Evolutionary conservation across 2,329 filamentous ascomycete genomes (phyloP).

Genomic region (Exophiala calicioides): DNA sequence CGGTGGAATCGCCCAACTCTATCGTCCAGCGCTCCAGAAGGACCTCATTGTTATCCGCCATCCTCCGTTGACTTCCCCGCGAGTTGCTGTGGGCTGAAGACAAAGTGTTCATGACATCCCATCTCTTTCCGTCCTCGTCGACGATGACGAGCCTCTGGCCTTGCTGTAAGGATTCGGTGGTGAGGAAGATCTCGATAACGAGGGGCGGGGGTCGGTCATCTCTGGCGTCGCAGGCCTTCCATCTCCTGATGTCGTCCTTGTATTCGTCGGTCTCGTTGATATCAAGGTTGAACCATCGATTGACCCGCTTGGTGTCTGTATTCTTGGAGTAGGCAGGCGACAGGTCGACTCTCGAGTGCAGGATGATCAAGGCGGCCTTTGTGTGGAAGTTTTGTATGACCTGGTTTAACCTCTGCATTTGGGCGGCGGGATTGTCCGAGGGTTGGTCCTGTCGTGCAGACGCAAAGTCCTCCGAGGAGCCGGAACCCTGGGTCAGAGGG

Average conservation of each 20-base stretch:
- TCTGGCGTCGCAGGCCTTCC: constrained; percentile 77
- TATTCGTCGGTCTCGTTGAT: constrained; percentile 91
- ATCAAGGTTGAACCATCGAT: constrained; percentile 94
- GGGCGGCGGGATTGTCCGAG: constrained; percentile 57
- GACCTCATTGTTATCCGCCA: constrained; percentile 63
- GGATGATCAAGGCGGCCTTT: constrained; percentile 80
- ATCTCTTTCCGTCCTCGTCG: constrained; percentile 86
- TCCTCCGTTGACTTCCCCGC: constrained; percentile 35
- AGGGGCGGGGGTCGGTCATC: constrained; percentile 78
- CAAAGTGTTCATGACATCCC: constrained; percentile 85
- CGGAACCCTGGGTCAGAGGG: constrained; percentile 55
- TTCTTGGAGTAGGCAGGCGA: constrained; percentile 58
- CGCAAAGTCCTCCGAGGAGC: constrained; percentile 52
- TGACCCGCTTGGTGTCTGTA: constrained; percentile 65
- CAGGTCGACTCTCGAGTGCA: constrained; percentile 76
- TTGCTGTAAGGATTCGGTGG: constrained; percentile 73
- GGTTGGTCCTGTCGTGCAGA: constrained; percentile 43
- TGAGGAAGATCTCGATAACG: constrained; percentile 87
- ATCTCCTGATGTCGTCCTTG: constrained; percentile 74
- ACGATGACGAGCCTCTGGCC: constrained; percentile 85
- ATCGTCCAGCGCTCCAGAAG: constrained; percentile 90
- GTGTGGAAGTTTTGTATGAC: constrained; percentile 95
- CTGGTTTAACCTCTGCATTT: constrained; percentile 82
- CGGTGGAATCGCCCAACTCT: constrained; percentile 68
- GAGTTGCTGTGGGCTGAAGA: constrained; percentile 46